Percentiles rank a stretch among this genome's conserved stretches.
Evolutionary conservation across 2,329 filamentous ascomycete genomes (phyloP).

Genomic region (Clonostachys solani): DNA sequence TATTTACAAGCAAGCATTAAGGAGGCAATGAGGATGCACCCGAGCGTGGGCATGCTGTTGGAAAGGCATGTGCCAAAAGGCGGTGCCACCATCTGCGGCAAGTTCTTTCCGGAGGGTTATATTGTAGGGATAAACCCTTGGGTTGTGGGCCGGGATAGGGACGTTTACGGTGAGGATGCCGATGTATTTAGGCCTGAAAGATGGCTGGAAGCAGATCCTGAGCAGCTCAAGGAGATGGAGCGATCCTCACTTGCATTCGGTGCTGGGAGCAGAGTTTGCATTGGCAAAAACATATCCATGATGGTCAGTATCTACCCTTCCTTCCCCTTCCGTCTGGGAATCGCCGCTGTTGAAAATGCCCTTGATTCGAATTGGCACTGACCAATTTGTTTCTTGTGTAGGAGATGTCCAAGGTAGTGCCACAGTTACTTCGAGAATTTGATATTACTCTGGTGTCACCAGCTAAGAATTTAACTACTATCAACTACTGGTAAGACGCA

Average conservation of each 20-base stretch:
- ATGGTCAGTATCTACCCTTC: too few species aligned
- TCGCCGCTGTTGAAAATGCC: too few species aligned
- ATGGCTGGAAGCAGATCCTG: conserved; percentile 52
- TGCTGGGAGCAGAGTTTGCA: conserved; percentile 44
- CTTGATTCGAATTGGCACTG: too few species aligned
- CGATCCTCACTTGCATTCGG: conserved; percentile 35
- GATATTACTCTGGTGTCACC: too few species aligned
- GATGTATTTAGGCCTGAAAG: conserved; percentile 65
- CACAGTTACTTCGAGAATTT: conserved; percentile 8
- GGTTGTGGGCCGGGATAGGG: conserved; percentile 67
- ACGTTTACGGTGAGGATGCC: conserved; percentile 65
- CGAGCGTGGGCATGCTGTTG: conserved; percentile 66
- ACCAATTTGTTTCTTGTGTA: too few species aligned
- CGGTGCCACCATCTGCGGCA: conserved; percentile 57
- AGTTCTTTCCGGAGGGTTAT: conserved; percentile 62
- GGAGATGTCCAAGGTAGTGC: conserved; percentile 16
- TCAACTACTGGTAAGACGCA: too few species aligned
- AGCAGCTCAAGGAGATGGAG: too few species aligned
- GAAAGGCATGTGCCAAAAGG: conserved; percentile 67
- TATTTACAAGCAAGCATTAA: conserved; percentile 78
- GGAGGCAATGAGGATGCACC: conserved; percentile 73
- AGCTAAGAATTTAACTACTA: too few species aligned
- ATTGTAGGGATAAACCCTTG: conserved; percentile 73
- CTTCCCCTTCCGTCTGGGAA: too few species aligned
- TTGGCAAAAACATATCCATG: conserved; percentile 17